Conservation (phyloP, 2,329 filamentous ascomycete species). For the Xylariaceae sp. region DNA sequence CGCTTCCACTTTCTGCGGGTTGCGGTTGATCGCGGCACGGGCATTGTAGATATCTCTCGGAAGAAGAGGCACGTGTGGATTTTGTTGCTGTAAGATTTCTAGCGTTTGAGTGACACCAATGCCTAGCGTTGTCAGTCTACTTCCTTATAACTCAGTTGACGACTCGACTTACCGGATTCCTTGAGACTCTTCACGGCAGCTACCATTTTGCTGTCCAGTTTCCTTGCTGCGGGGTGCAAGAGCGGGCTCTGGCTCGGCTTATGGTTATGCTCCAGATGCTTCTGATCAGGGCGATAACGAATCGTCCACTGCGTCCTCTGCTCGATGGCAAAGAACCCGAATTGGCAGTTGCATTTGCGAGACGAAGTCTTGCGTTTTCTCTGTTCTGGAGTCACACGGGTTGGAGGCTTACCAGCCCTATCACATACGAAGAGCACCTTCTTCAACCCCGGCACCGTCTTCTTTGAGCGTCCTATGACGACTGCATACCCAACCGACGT, state of each 20-base stretch:
- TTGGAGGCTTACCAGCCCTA: slow-evolving; percentile 59
- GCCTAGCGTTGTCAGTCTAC: slow-evolving; percentile 42
- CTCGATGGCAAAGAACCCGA: slow-evolving; percentile 67
- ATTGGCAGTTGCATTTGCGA: slow-evolving; percentile 65
- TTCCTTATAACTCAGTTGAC: slow-evolving; percentile 2
- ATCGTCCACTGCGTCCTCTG: slow-evolving; percentile 65
- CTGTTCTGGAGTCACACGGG: slow-evolving; percentile 58
- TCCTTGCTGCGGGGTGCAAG: slow-evolving; percentile 62
- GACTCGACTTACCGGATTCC: slow-evolving; percentile 53
- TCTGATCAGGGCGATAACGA: slow-evolving; percentile 56
- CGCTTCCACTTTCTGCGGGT: slow-evolving; percentile 57
- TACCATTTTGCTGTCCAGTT: slow-evolving; percentile 64
- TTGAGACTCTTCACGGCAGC: slow-evolving; percentile 63
- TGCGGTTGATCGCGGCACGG: slow-evolving; percentile 62
- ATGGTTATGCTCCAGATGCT: slow-evolving; percentile 60
- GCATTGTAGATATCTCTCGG: slow-evolving; percentile 66
- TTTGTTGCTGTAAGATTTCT: slow-evolving; percentile 60
- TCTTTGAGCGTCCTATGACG: slow-evolving; percentile 65
- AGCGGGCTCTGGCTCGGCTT: slow-evolving; percentile 63
- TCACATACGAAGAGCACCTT: slow-evolving; percentile 67
- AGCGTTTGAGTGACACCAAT: slow-evolving; percentile 63
- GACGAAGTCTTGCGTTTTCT: slow-evolving; percentile 64
- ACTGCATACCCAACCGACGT: slow-evolving; percentile 65
- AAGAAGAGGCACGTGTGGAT: slow-evolving; percentile 59
- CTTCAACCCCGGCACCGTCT: slow-evolving; percentile 62